These are phyloP conservation scores for Termitomyces sp. DNA, from an alignment of 768 basidiomycete genomes.

Conservation along the genomic window DNA sequence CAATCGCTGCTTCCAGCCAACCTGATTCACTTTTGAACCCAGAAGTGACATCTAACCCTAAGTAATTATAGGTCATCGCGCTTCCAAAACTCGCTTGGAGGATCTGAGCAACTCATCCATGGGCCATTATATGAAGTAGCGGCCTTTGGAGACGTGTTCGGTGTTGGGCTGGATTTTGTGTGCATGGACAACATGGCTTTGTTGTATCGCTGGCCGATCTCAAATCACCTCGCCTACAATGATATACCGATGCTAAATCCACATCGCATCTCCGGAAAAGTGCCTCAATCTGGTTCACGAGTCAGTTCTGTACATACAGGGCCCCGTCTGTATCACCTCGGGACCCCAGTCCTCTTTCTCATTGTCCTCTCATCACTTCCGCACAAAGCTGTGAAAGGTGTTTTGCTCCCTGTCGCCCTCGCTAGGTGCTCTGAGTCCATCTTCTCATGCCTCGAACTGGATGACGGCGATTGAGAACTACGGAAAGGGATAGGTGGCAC, in stretches of 20 bases:
- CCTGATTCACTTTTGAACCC: constrained; percentile 41
- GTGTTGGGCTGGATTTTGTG: constrained; percentile 18
- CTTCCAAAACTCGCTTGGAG: constrained; percentile 32
- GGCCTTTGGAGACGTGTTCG: constrained; percentile 20
- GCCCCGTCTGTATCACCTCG: constrained; percentile 50
- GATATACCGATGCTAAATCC: constrained; percentile 34
- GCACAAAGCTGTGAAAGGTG: constrained; percentile 26
- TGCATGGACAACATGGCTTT: constrained; percentile 10
- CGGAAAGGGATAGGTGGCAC: constrained; percentile 43
- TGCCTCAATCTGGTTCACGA: constrained; percentile 25
- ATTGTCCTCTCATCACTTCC: constrained; percentile 17
- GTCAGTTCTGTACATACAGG: constrained; percentile 38
- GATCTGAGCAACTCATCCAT: constrained; percentile 23
- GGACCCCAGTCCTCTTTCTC: constrained; percentile 39
- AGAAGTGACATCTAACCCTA: constrained; percentile 66
- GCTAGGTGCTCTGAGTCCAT: constrained; percentile 21
- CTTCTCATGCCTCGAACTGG: constrained; percentile 16
- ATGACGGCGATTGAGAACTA: constrained; percentile 16
- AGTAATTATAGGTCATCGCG: constrained; percentile 34
- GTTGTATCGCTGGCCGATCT: constrained; percentile 9
- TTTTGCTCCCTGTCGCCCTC: constrained; percentile 19
- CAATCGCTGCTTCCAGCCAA: constrained; percentile 50
- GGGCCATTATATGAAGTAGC: constrained; percentile 20
- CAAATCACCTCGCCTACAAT: constrained; percentile 31
- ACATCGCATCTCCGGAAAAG: constrained; percentile 56